phyloP scores from a whole-genome alignment of 805 yeast genomes.

The Kuraishia piskuri region DNA sequence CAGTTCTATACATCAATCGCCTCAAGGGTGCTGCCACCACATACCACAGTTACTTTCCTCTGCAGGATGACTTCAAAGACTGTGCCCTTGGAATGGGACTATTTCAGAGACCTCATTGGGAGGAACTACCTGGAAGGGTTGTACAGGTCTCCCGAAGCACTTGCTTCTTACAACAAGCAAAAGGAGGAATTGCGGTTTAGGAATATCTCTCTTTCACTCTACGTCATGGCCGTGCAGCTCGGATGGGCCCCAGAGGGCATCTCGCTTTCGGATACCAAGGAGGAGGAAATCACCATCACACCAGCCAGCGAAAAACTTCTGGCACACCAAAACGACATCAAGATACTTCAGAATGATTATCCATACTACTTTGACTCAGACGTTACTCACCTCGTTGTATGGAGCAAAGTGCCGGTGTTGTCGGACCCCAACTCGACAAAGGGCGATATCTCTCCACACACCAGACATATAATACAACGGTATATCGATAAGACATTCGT shows the following conservation, averaged over 20 bases:
- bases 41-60: neutral
- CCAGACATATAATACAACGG: conserved; percentile 32
- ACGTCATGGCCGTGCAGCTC: conserved; percentile 18
- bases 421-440: conserved; percentile 37
- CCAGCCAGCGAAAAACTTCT: conserved; percentile 32
- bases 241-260: conserved; percentile 15
- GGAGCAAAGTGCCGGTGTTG: conserved; percentile 54
- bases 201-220: conserved; percentile 35
- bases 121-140: conserved; percentile 36
- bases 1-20: neutral
- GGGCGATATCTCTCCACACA: conserved; percentile 42
- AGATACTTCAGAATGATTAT: conserved; percentile 48
- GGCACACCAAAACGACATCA: conserved; percentile 30
- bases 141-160: conserved; percentile 36
- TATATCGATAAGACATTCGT: conserved; percentile 42
- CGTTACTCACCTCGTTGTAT: conserved; percentile 52
- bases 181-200: conserved; percentile 28
- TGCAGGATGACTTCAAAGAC: neutral
- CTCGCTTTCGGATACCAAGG: conserved; percentile 7
- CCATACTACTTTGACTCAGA: conserved; percentile 52
- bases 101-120: conserved; percentile 27
- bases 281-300: conserved; percentile 8
- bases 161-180: conserved; percentile 36
- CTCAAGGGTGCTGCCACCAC: neutral
- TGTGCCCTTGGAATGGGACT: conserved; percentile 38